Evolutionary conservation across 176 grass and related monocot species (phyloP).

Genomic region (Carex kokanica): DNA sequence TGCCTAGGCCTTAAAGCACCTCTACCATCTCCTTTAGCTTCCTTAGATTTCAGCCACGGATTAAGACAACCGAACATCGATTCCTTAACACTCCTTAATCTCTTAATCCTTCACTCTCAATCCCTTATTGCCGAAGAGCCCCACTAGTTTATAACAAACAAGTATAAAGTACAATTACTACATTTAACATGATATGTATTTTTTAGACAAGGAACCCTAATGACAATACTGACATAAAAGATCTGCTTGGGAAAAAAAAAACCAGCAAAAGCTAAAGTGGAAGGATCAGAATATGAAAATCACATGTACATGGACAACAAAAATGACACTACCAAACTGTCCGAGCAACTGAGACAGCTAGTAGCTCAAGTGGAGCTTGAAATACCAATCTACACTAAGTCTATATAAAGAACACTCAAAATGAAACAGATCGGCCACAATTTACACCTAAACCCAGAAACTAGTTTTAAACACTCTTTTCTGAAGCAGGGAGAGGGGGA

Average conservation of each 20-base stretch:
- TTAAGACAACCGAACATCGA: too few relatives aligned
- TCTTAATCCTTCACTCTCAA: too few relatives aligned
- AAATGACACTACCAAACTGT: conserved; percentile 34
- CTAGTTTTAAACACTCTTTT: conserved; percentile 12
- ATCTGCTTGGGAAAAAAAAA: background rate
- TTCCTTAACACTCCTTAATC: too few relatives aligned
- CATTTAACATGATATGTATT: too few relatives aligned
- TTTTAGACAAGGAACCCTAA: background rate
- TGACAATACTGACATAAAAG: conserved; percentile 15
- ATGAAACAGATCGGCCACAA: conserved; percentile 30
- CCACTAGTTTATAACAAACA: too few relatives aligned
- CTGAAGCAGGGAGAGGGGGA: conserved; percentile 19
- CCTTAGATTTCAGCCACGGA: too few relatives aligned
- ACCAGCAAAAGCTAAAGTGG: background rate
- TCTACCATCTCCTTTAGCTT: too few relatives aligned
- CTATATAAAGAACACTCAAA: conserved; percentile 32
- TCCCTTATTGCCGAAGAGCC: too few relatives aligned
- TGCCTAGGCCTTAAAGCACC: too few relatives aligned
- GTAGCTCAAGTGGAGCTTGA: conserved; percentile 29
- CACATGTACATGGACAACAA: conserved; percentile 26
- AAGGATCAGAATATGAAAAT: background rate
- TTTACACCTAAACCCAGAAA: conserved; percentile 21
- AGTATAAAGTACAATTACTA: background rate
- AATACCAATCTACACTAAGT: conserved; percentile 52
- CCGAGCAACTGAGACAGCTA: conserved; percentile 29